These are phyloP conservation scores for Pythium chondricola DNA, from an alignment of 352 stramenopile species.

Conservation along the genomic window DNA sequence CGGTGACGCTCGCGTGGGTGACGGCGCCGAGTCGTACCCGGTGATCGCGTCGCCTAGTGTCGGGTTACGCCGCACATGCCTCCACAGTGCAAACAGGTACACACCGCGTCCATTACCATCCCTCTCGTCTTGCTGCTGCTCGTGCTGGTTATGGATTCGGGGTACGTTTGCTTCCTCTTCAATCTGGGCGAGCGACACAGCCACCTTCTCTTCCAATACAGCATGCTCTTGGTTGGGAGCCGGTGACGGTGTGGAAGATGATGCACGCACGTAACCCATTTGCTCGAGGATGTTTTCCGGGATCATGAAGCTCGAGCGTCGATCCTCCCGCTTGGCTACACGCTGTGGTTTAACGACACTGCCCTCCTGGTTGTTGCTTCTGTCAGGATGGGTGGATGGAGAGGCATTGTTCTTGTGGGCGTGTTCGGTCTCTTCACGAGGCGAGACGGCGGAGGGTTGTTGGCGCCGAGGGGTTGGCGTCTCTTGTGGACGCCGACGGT, in stretches of 20 bases:
- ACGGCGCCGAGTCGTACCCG: slow-evolving; percentile 10
- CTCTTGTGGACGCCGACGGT: slow-evolving; percentile 9
- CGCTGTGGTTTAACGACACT: slow-evolving; percentile 8
- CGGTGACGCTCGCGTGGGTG: slow-evolving; percentile 8
- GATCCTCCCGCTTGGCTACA: slow-evolving; percentile 22
- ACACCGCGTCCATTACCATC: slow-evolving; percentile 19
- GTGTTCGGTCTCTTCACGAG: slow-evolving; percentile 1
- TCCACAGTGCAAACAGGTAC: slow-evolving; percentile 56
- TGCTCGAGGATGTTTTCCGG: slow-evolving; percentile 42
- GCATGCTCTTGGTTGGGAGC: slow-evolving; percentile 19
- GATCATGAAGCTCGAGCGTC: slow-evolving; percentile 63
- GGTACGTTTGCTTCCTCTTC: not conserved
- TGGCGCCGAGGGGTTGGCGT: too few species aligned
- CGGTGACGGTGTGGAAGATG: not conserved
- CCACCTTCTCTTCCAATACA: slow-evolving; percentile 10
- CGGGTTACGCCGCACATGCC: slow-evolving; percentile 36
- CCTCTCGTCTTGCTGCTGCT: not conserved
- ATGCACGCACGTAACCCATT: slow-evolving; percentile 28
- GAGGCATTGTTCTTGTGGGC: too few species aligned
- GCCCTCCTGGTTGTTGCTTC: slow-evolving; percentile 4
- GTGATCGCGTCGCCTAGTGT: slow-evolving; percentile 46
- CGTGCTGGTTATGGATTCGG: not conserved
- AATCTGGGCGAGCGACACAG: slow-evolving; percentile 2
- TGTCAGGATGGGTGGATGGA: too few species aligned
- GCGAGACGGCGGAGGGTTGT: too few species aligned